These are phyloP conservation scores for Wallacemonas sp. DNA, from an alignment of 208 protist species.

Conservation along the genomic window DNA sequence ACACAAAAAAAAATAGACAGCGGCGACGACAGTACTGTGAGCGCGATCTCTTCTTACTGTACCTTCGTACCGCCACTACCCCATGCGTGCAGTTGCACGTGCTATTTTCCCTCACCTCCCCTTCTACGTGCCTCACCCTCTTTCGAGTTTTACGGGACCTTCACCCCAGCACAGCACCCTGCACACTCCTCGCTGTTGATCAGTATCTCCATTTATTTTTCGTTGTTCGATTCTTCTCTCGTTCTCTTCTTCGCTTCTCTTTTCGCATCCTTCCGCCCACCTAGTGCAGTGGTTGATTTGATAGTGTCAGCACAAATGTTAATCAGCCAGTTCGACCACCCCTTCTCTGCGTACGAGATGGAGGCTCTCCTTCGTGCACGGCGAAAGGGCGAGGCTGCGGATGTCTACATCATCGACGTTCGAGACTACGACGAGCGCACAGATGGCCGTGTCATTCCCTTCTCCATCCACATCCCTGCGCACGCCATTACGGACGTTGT, in stretches of 20 bases:
- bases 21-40: no score
- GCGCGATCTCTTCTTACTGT: no score
- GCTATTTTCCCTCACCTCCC: no score
- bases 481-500: conserved; percentile 12
- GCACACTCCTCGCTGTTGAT: no score
- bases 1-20: no score
- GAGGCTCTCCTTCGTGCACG: conserved; percentile 60
- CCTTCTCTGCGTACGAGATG: conserved; percentile 44
- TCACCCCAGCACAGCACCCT: no score
- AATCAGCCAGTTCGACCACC: conserved; percentile 28
- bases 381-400: conserved; percentile 28
- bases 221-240: conserved; percentile 11
- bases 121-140: no score
- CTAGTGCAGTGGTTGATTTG: no score
- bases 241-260: conserved; percentile 21
- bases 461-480: conserved; percentile 47
- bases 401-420: conserved; percentile 62
- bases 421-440: conserved; percentile 60
- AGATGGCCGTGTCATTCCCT: conserved; percentile 39
- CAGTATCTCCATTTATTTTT: no score
- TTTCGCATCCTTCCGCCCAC: background rate
- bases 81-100: no score
- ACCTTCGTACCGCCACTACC: no score
- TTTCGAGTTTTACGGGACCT: no score
- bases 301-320: conserved; percentile 3